A percentile compares a stretch with the other conserved stretches of the same genome.
Conservation (phyloP, 306 rosid species). For the Rubus idaeus region DNA sequence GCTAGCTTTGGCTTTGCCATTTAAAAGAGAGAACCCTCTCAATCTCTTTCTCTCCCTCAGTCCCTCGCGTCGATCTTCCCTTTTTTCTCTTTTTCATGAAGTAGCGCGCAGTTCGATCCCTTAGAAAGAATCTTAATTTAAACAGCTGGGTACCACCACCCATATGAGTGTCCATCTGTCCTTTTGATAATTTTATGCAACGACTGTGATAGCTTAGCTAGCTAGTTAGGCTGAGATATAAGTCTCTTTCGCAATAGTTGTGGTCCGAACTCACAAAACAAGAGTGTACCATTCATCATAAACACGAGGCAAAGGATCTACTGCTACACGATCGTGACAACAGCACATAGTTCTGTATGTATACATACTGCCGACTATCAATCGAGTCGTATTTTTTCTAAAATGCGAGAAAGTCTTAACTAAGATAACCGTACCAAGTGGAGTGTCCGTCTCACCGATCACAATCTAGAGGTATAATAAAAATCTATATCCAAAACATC, state of each 20-base stretch:
- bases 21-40: not conserved
- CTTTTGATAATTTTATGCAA: not conserved
- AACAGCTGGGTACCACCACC: conserved; percentile 2
- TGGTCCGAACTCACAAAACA: not conserved
- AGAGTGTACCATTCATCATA: not conserved
- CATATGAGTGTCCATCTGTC: not conserved
- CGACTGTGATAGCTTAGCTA: not conserved
- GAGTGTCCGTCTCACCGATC: not conserved
- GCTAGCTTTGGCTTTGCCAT: not conserved
- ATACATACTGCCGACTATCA: not conserved
- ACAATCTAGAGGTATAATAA: not conserved
- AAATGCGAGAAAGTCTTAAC: not conserved
- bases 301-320: not conserved
- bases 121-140: not conserved
- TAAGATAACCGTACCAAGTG: not conserved
- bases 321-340: not conserved
- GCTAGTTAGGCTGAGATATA: not conserved
- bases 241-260: not conserved
- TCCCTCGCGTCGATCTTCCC: not conserved
- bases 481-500: not conserved
- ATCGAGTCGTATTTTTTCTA: not conserved
- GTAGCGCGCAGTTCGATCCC: too few species aligned
- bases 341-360: not conserved
- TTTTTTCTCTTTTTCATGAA: not conserved
- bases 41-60: not conserved